Conservation (phyloP, 176 grass and related monocot genomes). For the Melocanna baccifera region DNA sequence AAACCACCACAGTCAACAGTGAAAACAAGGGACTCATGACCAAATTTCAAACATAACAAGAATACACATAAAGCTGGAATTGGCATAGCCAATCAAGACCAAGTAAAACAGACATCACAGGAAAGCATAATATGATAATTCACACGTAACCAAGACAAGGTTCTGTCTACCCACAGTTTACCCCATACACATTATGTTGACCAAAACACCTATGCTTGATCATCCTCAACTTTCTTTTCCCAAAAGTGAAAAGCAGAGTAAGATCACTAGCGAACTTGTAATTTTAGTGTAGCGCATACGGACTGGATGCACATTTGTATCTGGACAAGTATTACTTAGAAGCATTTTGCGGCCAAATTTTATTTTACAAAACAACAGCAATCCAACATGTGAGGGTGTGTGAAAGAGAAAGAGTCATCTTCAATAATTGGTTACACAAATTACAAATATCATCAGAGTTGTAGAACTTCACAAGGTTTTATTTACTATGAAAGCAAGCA, state of each 20-base stretch:
- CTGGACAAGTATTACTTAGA: not conserved
- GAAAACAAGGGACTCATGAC: not conserved
- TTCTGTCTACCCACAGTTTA: not conserved
- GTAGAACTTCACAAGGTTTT: not conserved
- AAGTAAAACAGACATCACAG: conserved; percentile 2
- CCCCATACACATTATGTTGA: not conserved
- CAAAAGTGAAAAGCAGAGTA: not conserved
- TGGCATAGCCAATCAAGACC: not conserved
- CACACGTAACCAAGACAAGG: not conserved
- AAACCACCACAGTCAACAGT: not conserved
- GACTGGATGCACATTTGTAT: not conserved
- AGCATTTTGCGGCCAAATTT: not conserved
- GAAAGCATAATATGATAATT: not conserved
- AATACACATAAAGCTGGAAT: not conserved
- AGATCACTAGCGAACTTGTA: not conserved
- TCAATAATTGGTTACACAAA: not conserved
- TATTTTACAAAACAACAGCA: not conserved
- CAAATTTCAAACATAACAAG: not conserved
- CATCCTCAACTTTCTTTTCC: not conserved
- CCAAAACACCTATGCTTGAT: not conserved
- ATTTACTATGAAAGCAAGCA: not conserved
- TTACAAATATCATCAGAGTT: not conserved
- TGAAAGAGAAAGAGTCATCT: not conserved
- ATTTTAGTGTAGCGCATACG: not conserved
- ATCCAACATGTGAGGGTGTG: not conserved